These are phyloP conservation scores for Phaeosphaeriaceae sp. DNA, from an alignment of 2,329 filamentous ascomycete species.

Conservation along the genomic window DNA sequence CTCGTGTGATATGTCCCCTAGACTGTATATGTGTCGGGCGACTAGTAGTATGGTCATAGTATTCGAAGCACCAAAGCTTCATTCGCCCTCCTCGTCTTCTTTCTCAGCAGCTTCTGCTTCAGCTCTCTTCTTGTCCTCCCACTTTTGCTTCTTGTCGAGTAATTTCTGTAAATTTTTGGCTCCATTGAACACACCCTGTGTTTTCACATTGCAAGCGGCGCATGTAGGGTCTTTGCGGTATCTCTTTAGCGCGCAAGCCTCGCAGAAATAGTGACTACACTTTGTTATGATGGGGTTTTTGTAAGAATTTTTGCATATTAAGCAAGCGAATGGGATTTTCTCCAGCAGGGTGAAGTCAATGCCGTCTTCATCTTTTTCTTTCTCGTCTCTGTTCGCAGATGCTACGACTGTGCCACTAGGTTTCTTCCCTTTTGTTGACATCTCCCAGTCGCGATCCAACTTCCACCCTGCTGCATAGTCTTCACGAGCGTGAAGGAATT, in stretches of 20 bases:
- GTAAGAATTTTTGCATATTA: conserved; percentile 83
- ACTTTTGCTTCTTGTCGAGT: conserved; percentile 73
- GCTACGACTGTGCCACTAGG: conserved; percentile 60
- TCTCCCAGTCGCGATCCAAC: conserved; percentile 93
- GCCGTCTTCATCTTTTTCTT: conserved; percentile 54
- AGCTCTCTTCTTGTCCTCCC: conserved; percentile 64
- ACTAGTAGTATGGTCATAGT: too few relatives aligned
- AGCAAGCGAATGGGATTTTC: conserved; percentile 86
- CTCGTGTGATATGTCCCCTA: too few relatives aligned
- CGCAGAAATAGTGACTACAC: conserved; percentile 96
- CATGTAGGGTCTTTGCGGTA: conserved; percentile 89
- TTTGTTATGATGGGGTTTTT: conserved; percentile 82
- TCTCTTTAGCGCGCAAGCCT: conserved; percentile 82
- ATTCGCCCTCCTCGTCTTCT: conserved; percentile 29
- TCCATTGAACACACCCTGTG: conserved; percentile 86
- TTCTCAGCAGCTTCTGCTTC: conserved; percentile 57
- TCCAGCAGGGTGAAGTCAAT: conserved; percentile 76
- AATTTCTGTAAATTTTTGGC: conserved; percentile 84
- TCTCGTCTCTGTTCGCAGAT: conserved; percentile 60
- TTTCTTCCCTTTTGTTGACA: conserved; percentile 69
- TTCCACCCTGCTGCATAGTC: conserved; percentile 95
- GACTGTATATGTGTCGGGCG: too few relatives aligned
- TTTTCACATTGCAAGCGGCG: conserved; percentile 83
- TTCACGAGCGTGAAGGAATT: conserved; percentile 76
- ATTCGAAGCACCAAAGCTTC: conserved; percentile 2